Evolutionary conservation across 2,329 filamentous ascomycete species (phyloP).

Genomic region (Fusarium caatingaense): DNA sequence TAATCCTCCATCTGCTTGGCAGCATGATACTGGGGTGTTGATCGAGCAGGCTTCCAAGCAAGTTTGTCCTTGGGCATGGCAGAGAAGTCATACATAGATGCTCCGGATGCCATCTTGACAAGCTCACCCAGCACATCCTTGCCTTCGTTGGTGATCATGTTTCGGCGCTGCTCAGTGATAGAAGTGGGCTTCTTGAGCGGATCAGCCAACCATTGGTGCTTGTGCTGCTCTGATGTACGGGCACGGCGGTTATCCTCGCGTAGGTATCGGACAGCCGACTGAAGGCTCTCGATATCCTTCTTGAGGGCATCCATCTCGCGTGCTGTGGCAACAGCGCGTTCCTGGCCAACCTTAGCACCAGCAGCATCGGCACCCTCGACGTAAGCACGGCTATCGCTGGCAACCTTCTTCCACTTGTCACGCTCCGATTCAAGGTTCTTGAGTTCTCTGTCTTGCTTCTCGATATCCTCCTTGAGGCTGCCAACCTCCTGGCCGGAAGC

Average conservation of each 20-base stretch:
- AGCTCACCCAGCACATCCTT: slow-evolving; percentile 73
- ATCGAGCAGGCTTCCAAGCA: slow-evolving; percentile 73
- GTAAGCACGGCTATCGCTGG: slow-evolving; percentile 69
- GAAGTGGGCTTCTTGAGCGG: slow-evolving; percentile 64
- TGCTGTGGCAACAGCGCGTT: slow-evolving; percentile 75
- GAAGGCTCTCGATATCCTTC: slow-evolving; percentile 72
- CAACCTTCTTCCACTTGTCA: slow-evolving; percentile 78
- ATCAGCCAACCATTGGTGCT: slow-evolving; percentile 70
- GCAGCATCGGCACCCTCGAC: slow-evolving; percentile 64
- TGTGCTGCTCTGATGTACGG: slow-evolving; percentile 66
- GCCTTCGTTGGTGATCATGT: slow-evolving; percentile 69
- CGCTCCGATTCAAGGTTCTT: slow-evolving; percentile 72
- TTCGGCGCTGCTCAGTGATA: slow-evolving; percentile 61
- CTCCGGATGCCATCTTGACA: slow-evolving; percentile 67
- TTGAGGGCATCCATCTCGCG: slow-evolving; percentile 79
- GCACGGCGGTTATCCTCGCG: slow-evolving; percentile 74
- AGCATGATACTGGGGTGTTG: slow-evolving; percentile 74
- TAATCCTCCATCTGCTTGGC: slow-evolving; percentile 74
- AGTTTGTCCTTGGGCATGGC: slow-evolving; percentile 68
- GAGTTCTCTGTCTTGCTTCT: slow-evolving; percentile 75
- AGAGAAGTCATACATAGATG: slow-evolving; percentile 70
- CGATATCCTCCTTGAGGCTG: slow-evolving; percentile 71
- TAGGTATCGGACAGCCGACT: slow-evolving; percentile 75
- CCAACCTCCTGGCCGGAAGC: slow-evolving; percentile 62
- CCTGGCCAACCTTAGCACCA: slow-evolving; percentile 68